These are phyloP conservation scores for Pseudogymnoascus sp. DNA, from an alignment of 2,329 filamentous ascomycete species.

Conservation along the genomic window DNA sequence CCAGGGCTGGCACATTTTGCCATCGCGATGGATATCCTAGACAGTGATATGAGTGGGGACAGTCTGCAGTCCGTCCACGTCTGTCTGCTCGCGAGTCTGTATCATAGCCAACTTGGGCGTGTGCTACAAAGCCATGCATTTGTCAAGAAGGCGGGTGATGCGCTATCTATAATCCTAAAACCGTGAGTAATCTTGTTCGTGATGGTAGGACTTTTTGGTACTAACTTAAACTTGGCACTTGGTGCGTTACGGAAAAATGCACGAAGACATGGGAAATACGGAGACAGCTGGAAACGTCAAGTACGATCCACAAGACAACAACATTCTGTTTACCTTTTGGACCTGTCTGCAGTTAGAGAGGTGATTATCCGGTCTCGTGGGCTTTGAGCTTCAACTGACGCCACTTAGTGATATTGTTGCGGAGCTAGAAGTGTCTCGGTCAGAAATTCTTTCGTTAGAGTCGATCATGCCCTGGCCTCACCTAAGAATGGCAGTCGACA, in stretches of 20 bases:
- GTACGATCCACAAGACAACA: conserved; percentile 42
- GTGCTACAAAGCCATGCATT: conserved; percentile 75
- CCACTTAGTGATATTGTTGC: conserved; percentile 81
- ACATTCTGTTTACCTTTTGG: conserved; percentile 77
- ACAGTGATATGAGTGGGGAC: conserved; percentile 69
- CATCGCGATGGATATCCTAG: conserved; percentile 78
- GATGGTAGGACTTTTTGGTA: neutral
- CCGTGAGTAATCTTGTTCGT: conserved; percentile 31
- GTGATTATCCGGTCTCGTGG: conserved; percentile 35
- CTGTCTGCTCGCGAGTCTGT: conserved; percentile 76
- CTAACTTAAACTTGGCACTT: neutral
- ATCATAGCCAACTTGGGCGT: conserved; percentile 79
- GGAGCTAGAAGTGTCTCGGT: conserved; percentile 64
- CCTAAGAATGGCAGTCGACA: conserved; percentile 37
- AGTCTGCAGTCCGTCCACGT: conserved; percentile 80
- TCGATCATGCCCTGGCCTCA: conserved; percentile 62
- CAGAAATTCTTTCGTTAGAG: conserved; percentile 53
- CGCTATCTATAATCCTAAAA: conserved; percentile 66
- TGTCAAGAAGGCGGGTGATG: conserved; percentile 49
- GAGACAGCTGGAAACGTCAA: neutral
- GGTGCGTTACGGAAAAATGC: neutral
- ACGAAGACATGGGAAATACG: neutral
- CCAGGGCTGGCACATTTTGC: conserved; percentile 88
- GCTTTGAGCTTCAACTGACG: neutral
- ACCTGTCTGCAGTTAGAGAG: conserved; percentile 89